phyloP scores from a whole-genome alignment of 257 asterid species.

The Osmanthus fragrans region DNA sequence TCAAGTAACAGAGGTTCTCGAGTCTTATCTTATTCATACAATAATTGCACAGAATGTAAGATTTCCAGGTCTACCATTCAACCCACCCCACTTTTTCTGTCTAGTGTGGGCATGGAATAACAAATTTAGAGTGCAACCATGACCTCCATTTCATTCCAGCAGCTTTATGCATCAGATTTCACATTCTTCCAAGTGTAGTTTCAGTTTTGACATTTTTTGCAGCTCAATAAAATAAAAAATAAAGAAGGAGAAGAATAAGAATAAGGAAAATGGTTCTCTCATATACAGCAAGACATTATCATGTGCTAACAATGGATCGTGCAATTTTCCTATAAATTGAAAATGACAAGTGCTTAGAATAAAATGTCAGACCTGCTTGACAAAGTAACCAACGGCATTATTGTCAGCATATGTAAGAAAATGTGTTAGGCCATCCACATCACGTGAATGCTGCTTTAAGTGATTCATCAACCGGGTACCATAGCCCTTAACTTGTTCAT shows the following conservation, averaged over 20 bases:
- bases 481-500: slow-evolving; percentile 97
- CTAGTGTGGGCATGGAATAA: not conserved
- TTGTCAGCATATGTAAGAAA: slow-evolving; percentile 99
- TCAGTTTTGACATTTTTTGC: not conserved
- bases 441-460: slow-evolving; percentile 96
- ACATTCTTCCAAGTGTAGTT: not conserved
- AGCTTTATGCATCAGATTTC: not conserved
- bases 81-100: not conserved
- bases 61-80: slow-evolving; percentile 14
- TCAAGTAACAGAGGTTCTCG: not conserved
- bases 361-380: slow-evolving; percentile 69
- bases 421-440: slow-evolving; percentile 90
- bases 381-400: slow-evolving; percentile 98
- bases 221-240: not conserved
- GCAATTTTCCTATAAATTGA: slow-evolving; percentile 11
- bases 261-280: not conserved
- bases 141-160: not conserved
- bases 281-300: not conserved
- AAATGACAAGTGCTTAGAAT: slow-evolving; percentile 12
- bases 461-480: slow-evolving; percentile 99
- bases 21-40: not conserved
- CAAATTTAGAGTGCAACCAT: slow-evolving; percentile 1
- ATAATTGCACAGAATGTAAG: not conserved
- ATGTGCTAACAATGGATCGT: slow-evolving; percentile 2
- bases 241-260: too few species aligned